Conservation (phyloP, 306 rosid genomes). For the Prunus padus region DNA sequence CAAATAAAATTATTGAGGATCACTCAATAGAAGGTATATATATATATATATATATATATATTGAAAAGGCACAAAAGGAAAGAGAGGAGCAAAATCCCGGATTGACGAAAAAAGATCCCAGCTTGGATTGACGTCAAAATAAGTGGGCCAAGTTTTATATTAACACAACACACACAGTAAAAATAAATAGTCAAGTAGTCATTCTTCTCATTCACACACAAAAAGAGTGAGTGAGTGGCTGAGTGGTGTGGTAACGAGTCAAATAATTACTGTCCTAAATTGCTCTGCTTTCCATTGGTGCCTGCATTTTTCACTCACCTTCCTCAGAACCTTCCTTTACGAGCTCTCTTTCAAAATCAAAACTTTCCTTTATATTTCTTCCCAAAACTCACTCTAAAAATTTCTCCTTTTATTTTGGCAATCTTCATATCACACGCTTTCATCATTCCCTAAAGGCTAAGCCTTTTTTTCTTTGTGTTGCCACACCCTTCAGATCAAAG, state of each 20-base stretch:
- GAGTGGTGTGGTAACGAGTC: neutral
- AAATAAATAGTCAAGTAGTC: too few species aligned
- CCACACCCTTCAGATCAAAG: constrained; percentile 8
- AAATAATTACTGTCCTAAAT: neutral
- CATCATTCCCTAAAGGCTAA: neutral
- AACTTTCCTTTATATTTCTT: neutral
- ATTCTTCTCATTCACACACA: neutral
- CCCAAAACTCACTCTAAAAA: neutral
- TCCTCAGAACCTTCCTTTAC: constrained; percentile 28
- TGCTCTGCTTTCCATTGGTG: constrained; percentile 3
- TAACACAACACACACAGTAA: neutral
- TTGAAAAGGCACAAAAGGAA: neutral
- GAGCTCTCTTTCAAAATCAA: neutral
- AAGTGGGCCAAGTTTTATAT: neutral
- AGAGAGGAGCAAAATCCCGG: neutral
- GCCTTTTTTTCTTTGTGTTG: neutral
- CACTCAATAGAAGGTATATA: too few species aligned
- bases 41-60: too few species aligned
- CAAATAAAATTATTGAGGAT: too few species aligned
- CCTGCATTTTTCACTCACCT: constrained; percentile 3
- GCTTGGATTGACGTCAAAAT: neutral
- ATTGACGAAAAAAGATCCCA: neutral
- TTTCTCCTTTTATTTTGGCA: neutral
- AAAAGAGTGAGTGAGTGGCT: neutral
- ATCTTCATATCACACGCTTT: neutral